A percentile compares a stretch with the other conserved stretches of the same genome.
Conservation (phyloP, 2,329 filamentous ascomycete genomes). For the Macrophomina tecta region DNA sequence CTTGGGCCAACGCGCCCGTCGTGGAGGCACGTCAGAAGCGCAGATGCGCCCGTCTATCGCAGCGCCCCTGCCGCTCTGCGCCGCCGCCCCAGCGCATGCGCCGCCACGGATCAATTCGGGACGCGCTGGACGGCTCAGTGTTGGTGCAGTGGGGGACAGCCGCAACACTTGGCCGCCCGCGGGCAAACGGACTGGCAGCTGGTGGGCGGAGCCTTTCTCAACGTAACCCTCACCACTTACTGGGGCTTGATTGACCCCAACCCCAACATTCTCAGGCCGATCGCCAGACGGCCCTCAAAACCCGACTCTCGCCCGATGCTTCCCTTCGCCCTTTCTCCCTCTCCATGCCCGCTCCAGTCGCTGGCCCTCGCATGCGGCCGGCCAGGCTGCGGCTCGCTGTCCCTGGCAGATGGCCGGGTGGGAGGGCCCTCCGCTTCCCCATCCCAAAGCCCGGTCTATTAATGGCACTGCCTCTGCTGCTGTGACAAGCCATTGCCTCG, state of each 20-base stretch:
- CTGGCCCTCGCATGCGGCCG: background rate
- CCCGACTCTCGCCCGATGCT: background rate
- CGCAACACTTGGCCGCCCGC: background rate
- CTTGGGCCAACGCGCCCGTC: background rate
- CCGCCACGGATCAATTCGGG: background rate
- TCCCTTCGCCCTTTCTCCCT: background rate
- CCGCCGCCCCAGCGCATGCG: background rate
- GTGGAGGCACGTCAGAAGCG: background rate
- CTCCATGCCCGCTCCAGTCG: background rate
- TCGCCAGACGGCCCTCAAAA: background rate
- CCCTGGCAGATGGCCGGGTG: background rate
- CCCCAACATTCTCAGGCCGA: background rate
- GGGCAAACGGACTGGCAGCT: background rate
- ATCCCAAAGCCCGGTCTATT: background rate
- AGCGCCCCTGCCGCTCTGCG: background rate
- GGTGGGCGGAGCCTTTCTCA: background rate
- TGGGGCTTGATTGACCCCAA: background rate
- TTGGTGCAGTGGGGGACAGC: background rate
- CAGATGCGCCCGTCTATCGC: background rate
- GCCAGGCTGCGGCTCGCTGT: background rate
- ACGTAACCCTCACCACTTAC: background rate
- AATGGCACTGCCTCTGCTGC: background rate
- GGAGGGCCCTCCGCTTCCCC: background rate
- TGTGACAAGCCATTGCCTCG: conserved; percentile 1
- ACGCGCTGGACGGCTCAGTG: background rate